Evolutionary conservation across 345 rosid genomes (phyloP), one percentile per base, ranked within the genome.

Genomic region (Clausena lansium): DNA sequence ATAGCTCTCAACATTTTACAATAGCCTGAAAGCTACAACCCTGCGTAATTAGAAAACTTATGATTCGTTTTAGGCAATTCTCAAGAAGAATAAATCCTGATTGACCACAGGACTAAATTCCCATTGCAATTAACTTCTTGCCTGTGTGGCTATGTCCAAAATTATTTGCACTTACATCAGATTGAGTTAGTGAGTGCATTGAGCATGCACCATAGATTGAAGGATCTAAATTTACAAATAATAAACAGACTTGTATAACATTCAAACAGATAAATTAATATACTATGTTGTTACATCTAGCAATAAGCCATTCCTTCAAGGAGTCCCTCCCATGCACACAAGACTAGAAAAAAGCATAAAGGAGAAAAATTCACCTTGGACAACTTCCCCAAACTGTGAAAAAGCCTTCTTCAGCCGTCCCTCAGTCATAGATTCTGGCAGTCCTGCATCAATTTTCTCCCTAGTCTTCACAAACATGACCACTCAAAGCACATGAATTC

Each of bases 391-490:
- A 79, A 82, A 88, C 41, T 81, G 86, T 1, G 84, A 84, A 84
- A 89, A 88, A 36, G 65, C 86, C 70, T 74, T 87, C 84, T 75
- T 85, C 80, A 89, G 75, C 22, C 82, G 86, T 32, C 88, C 89
- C 86, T 85, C 92, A 1, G 85, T 79, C 52, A 83, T 87, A 76
- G 93, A 87, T 52, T 75, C 81, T 7, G 93, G 66, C 80, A 89
- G 50, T 50, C 93, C 93, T 86, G 80, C 78, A 66, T 33, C 73
- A 78, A 74, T 9, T 57, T 67, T 5, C 27, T 19, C 4, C 36
- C 47, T 67, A 36, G 15, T 32, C 33, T 35, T 61, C 25, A 76
- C 8, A 8, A 63, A 28, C 20, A 14, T 28, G 52, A 19, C n/a
- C 78, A 50, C 28, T 55, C 15, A 60, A 59, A 36, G n/a, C 64